Evolutionary conservation across 2,329 filamentous ascomycete species (phyloP), one percentile per base, ranked within the genome.

Genomic region (Biscogniauxia sp.): DNA sequence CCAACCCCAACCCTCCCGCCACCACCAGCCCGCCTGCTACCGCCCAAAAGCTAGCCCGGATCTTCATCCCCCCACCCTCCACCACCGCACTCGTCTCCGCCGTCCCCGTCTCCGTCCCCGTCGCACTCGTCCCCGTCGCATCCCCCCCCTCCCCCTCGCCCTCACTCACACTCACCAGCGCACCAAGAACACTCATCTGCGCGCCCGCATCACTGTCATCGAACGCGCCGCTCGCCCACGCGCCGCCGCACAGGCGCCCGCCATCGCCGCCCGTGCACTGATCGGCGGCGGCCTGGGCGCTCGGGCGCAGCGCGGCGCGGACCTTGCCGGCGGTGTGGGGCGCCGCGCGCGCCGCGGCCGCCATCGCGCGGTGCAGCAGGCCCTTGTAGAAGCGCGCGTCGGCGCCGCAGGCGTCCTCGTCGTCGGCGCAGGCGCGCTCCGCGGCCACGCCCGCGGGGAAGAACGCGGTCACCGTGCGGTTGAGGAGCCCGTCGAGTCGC

Each of bases 371-470:
- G 25, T 79, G 73, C 5, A 86, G 75, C 64, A 83, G 83, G 23
- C 80, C 82, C 71, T 86, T 87, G 79, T 82, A 86, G 49, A 79
- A 79, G 55, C 77, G 75, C 69, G 84, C 81, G 66, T 87, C 84
- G 50, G 78, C 75, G 69, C 81, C 80, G 74, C 84, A 87, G 67
- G 80, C 79, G 73, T 80, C 84, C 2, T 62, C 73, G 56, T 69
- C 66, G 71, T 87, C 84, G 73, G n/a, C n/a, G n/a, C 84, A 87
- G 9, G 80, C 76, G 53, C 72, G 69, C 66, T 87, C 84, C 68
- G 74, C 81, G 74, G 85, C 83, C 67, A 86, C 64, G 53, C 68
- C 70, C 51, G 72, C 72, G 56, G 79, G 73, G 57, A 79, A 78
- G 75, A 87, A 86, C 71, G 84, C 79, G 19, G 73, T 71, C 56